phyloP scores from a whole-genome alignment of 2,329 filamentous ascomycete genomes.

The Botrytis fragariae region DNA sequence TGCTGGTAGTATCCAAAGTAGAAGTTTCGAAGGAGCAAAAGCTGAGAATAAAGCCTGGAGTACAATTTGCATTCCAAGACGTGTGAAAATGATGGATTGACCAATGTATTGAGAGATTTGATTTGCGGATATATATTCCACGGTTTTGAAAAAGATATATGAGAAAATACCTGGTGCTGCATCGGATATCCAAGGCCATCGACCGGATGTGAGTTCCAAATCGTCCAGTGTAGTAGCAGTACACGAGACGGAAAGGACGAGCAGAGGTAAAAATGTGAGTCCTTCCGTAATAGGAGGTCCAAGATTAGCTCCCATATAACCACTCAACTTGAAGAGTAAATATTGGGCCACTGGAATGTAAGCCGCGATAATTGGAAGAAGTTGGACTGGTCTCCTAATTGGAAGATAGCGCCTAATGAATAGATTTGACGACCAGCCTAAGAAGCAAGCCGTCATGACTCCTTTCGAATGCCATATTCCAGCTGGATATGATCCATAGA shows the following conservation, averaged over 20 bases:
- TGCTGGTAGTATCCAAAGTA: slow-evolving; percentile 68
- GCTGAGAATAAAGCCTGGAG: slow-evolving; percentile 64
- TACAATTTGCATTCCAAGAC: slow-evolving; percentile 68
- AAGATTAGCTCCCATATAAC: slow-evolving; percentile 60
- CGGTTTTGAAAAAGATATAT: slow-evolving; percentile 60
- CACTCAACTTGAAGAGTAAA: slow-evolving; percentile 66
- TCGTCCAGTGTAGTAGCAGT: slow-evolving; percentile 64
- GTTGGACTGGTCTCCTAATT: slow-evolving; percentile 45
- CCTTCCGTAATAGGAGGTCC: slow-evolving; percentile 76
- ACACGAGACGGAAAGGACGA: slow-evolving; percentile 61
- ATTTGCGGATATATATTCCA: slow-evolving; percentile 39
- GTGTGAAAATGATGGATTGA: slow-evolving; percentile 61
- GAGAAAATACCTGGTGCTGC: slow-evolving; percentile 63
- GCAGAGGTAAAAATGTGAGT: slow-evolving; percentile 68
- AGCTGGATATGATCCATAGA: slow-evolving; percentile 82
- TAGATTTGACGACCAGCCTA: slow-evolving; percentile 69
- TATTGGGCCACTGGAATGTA: slow-evolving; percentile 74
- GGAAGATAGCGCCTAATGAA: slow-evolving; percentile 51
- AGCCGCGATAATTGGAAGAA: slow-evolving; percentile 71
- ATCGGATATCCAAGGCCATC: slow-evolving; percentile 58
- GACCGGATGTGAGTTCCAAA: slow-evolving; percentile 51
- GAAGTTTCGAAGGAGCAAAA: slow-evolving; percentile 65
- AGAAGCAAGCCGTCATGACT: slow-evolving; percentile 63
- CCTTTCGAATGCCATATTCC: slow-evolving; percentile 67
- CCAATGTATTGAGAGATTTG: slow-evolving; percentile 55